A percentile compares a stretch with the other conserved stretches of the same genome.
These are phyloP conservation scores for Arachnomyces sp. DNA, from an alignment of 2,329 filamentous ascomycete species.

Conservation along the genomic window DNA sequence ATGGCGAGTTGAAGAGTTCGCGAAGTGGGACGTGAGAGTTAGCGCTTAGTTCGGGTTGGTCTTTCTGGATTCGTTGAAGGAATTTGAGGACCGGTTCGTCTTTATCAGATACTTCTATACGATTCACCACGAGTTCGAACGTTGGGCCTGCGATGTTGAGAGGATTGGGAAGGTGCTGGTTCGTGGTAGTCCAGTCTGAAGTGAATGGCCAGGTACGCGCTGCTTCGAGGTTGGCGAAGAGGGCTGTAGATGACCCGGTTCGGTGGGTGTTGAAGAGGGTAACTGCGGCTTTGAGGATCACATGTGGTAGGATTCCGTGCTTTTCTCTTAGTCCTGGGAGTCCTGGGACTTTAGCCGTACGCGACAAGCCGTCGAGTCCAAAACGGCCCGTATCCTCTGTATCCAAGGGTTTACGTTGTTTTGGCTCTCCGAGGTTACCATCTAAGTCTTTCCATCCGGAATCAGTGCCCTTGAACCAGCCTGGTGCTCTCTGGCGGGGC, in stretches of 20 bases:
- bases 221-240: slow-evolving; percentile 8
- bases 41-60: neutral
- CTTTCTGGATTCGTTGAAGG: neutral
- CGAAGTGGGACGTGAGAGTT: slow-evolving; percentile 1
- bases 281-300: slow-evolving; percentile 9
- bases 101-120: neutral
- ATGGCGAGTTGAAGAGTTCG: neutral
- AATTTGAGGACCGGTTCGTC: neutral
- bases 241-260: slow-evolving; percentile 4
- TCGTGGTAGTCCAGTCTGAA: neutral
- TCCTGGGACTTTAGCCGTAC: slow-evolving; percentile 2
- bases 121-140: neutral
- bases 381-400: neutral
- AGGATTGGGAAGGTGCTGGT: neutral
- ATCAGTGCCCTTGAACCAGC: neutral
- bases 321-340: neutral
- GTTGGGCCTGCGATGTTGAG: slow-evolving; percentile 2
- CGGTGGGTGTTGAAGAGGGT: slow-evolving; percentile 7
- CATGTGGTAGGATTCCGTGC: slow-evolving; percentile 3
- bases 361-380: slow-evolving; percentile 1
- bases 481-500: neutral
- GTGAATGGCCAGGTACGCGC: slow-evolving; percentile 10
- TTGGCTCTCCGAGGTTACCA: neutral
- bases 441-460: neutral
- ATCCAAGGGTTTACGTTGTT: neutral